Conservation (phyloP, 257 asterid genomes). For the Echites panduratus region DNA sequence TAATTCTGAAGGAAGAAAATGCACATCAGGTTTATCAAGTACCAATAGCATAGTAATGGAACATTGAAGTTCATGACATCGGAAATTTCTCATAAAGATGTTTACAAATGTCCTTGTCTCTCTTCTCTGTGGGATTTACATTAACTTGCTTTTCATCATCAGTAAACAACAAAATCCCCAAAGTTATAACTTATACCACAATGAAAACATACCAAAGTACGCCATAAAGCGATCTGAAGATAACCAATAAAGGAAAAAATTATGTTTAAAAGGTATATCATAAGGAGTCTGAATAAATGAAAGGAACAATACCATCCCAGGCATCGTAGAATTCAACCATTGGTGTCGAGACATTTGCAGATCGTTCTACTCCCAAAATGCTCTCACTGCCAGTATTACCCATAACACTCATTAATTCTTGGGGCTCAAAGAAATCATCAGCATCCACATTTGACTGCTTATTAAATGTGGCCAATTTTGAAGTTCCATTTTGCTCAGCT, state of each 20-base stretch:
- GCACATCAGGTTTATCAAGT: conserved; percentile 20
- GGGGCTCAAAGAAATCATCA: conserved; percentile 60
- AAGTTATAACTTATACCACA: neutral
- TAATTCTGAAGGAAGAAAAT: conserved; percentile 56
- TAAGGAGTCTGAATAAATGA: conserved; percentile 6
- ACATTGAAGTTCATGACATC: conserved; percentile 6
- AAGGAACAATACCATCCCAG: conserved; percentile 76
- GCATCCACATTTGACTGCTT: conserved; percentile 38
- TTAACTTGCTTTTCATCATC: neutral
- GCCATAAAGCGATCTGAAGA: neutral
- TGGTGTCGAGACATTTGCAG: conserved; percentile 42
- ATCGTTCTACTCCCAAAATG: conserved; percentile 39
- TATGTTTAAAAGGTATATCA: neutral
- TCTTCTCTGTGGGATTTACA: neutral
- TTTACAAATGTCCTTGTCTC: neutral
- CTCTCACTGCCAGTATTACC: conserved; percentile 57
- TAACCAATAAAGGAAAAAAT: neutral
- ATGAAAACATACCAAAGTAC: neutral
- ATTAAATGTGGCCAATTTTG: conserved; percentile 30
- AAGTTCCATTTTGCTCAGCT: conserved; percentile 28
- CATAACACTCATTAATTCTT: conserved; percentile 51
- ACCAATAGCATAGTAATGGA: conserved; percentile 5
- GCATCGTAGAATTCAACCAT: conserved; percentile 87
- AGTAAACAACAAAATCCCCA: conserved; percentile 5
- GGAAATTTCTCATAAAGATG: neutral